Conservation (phyloP, 2,329 filamentous ascomycete genomes). For the Stagonosporopsis vannaccii region DNA sequence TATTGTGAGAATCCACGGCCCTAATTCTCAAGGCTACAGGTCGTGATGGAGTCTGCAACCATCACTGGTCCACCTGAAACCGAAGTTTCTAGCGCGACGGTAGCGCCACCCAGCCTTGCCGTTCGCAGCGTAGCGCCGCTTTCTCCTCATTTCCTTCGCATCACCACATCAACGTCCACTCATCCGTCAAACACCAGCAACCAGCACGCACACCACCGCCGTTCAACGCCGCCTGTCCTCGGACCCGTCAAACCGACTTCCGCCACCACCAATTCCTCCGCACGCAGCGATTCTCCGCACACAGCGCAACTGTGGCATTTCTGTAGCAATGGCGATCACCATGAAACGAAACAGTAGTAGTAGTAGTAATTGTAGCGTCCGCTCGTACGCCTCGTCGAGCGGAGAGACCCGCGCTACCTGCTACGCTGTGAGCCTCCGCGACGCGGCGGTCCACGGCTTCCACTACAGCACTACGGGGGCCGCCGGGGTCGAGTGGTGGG, state of each 20-base stretch:
- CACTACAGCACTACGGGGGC: constrained; percentile 96
- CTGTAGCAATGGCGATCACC: constrained; percentile 71
- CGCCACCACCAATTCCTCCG: background rate
- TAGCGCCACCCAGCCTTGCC: background rate
- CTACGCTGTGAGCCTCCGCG: constrained; percentile 75
- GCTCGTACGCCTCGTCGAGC: constrained; percentile 65
- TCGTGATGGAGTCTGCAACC: background rate
- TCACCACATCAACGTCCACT: constrained; percentile 22
- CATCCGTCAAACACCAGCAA: constrained; percentile 5
- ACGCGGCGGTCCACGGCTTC: constrained; percentile 75
- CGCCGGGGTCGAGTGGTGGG: constrained; percentile 63
- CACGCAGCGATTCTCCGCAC: constrained; percentile 16
- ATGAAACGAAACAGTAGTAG: constrained; percentile 72
- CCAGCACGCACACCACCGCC: background rate
- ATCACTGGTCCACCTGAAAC: background rate
- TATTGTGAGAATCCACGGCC: no score
- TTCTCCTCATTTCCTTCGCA: constrained; percentile 27
- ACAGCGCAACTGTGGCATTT: constrained; percentile 55
- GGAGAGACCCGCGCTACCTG: constrained; percentile 88
- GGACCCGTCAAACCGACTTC: constrained; percentile 13
- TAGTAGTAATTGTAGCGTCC: constrained; percentile 69
- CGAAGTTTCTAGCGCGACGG: constrained; percentile 13
- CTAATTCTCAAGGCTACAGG: background rate
- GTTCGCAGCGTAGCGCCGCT: background rate
- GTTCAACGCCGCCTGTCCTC: constrained; percentile 11